Evolutionary conservation across 352 stramenopile species (phyloP).

Genomic region (Detonula confervacea): DNA sequence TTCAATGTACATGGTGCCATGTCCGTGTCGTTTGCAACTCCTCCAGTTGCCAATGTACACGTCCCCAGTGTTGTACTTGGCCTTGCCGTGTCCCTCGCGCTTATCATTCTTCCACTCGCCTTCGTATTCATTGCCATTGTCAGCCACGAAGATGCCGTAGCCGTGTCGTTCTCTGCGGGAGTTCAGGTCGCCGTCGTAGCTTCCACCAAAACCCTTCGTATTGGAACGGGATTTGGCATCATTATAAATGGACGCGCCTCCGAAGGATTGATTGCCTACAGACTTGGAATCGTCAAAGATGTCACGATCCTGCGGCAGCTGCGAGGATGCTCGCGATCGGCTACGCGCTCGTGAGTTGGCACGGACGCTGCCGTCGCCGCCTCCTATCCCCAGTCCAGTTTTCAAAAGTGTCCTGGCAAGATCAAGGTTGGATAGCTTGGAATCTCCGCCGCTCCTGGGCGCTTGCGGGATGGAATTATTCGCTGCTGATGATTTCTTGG

Average conservation of each 20-base stretch:
- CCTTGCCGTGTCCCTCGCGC: conserved; percentile 87
- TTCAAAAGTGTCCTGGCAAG: conserved; percentile 49
- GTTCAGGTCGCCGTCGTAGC: conserved; percentile 58
- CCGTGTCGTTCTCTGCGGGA: conserved; percentile 74
- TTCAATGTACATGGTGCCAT: conserved; percentile 57
- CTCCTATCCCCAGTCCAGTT: background rate
- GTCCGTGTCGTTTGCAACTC: conserved; percentile 55
- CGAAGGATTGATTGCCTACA: conserved; percentile 41
- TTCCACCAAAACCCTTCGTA: conserved; percentile 47
- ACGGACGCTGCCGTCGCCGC: background rate
- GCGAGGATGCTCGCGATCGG: conserved; percentile 33
- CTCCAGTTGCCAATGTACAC: conserved; percentile 58
- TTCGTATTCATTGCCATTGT: conserved; percentile 90
- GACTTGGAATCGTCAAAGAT: conserved; percentile 52
- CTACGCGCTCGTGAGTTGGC: conserved; percentile 18
- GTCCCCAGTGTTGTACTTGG: conserved; percentile 57
- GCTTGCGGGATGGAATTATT: conserved; percentile 4
- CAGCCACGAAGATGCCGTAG: conserved; percentile 87
- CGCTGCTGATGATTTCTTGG: conserved; percentile 14
- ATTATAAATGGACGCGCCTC: conserved; percentile 49
- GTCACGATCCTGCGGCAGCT: conserved; percentile 48
- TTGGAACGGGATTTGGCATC: conserved; percentile 28
- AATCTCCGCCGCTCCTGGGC: conserved; percentile 2
- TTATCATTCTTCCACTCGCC: conserved; percentile 90
- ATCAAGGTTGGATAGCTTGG: conserved; percentile 57